A percentile compares a stretch with the other conserved stretches of the same genome.
Evolutionary conservation across 192 early-diverging fungal species (phyloP).

Genomic region (Phycomyces blakesleeanus): DNA sequence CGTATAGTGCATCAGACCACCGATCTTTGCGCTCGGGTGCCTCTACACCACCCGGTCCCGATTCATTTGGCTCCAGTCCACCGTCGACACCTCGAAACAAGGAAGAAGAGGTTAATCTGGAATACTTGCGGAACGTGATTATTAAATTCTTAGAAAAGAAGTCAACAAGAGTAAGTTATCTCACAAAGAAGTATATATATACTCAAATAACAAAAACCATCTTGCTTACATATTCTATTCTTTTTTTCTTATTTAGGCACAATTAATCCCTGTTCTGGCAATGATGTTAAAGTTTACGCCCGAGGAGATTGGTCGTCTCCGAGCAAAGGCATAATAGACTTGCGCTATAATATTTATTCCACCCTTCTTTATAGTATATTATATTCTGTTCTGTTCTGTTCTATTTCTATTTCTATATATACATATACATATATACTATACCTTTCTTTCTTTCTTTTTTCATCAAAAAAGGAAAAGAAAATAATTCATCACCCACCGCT

Average conservation of each 20-base stretch:
- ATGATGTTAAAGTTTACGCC: constrained; percentile 67
- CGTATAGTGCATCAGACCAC: background rate
- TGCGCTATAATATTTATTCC: background rate
- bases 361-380: background rate
- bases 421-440: too few species aligned
- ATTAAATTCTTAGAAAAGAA: constrained; percentile 74
- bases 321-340: constrained; percentile 15
- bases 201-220: background rate
- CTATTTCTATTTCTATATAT: too few species aligned
- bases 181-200: background rate
- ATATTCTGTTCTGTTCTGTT: too few species aligned
- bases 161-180: constrained; percentile 57
- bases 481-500: too few species aligned
- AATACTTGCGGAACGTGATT: constrained; percentile 71
- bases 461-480: too few species aligned
- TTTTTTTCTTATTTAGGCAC: constrained; percentile 34
- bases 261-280: constrained; percentile 63
- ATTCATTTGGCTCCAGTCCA: background rate
- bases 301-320: constrained; percentile 61
- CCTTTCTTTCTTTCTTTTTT: too few species aligned
- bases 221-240: background rate
- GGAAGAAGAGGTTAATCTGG: constrained; percentile 61
- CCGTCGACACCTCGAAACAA: constrained; percentile 4
- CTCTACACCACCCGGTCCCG: background rate
- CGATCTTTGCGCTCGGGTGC: background rate